These are phyloP conservation scores for Plasmopara halstedii DNA, from an alignment of 352 stramenopile species.

Conservation along the genomic window DNA sequence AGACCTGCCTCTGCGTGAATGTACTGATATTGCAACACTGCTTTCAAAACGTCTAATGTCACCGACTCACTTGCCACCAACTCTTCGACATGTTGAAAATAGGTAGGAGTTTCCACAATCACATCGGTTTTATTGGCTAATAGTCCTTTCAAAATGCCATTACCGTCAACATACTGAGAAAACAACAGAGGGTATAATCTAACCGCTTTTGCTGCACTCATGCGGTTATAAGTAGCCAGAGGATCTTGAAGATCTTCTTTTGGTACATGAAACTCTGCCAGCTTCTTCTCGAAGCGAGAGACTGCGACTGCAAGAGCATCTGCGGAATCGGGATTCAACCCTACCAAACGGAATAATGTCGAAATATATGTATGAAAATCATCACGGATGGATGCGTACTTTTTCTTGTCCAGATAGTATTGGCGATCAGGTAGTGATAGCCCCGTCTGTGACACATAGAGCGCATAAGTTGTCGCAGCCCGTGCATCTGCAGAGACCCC, in stretches of 20 bases:
- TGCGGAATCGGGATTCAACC: constrained; percentile 21
- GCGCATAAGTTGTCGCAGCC: constrained; percentile 31
- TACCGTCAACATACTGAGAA: constrained; percentile 42
- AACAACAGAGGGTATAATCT: constrained; percentile 50
- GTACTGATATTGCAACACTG: constrained; percentile 49
- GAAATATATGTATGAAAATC: constrained; percentile 75
- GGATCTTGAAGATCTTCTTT: constrained; percentile 88
- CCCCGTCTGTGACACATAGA: constrained; percentile 73
- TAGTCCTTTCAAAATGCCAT: constrained; percentile 23
- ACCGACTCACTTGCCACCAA: constrained; percentile 30
- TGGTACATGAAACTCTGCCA: constrained; percentile 81
- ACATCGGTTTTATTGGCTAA: constrained; percentile 30
- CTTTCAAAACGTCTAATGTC: constrained; percentile 37
- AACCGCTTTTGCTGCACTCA: constrained; percentile 50
- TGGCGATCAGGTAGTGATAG: constrained; percentile 85
- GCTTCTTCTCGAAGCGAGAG: constrained; percentile 73
- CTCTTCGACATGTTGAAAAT: constrained; percentile 44
- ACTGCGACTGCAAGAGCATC: constrained; percentile 43
- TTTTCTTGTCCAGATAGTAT: constrained; percentile 88
- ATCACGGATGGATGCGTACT: constrained; percentile 66
- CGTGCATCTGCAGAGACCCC: constrained; percentile 44
- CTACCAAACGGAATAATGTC: constrained; percentile 63
- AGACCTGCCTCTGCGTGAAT: constrained; percentile 31
- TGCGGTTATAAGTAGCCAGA: constrained; percentile 85
- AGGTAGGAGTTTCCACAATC: constrained; percentile 53